Conservation (phyloP, 2,329 filamentous ascomycete species). For the Emericellopsis atlantica region DNA sequence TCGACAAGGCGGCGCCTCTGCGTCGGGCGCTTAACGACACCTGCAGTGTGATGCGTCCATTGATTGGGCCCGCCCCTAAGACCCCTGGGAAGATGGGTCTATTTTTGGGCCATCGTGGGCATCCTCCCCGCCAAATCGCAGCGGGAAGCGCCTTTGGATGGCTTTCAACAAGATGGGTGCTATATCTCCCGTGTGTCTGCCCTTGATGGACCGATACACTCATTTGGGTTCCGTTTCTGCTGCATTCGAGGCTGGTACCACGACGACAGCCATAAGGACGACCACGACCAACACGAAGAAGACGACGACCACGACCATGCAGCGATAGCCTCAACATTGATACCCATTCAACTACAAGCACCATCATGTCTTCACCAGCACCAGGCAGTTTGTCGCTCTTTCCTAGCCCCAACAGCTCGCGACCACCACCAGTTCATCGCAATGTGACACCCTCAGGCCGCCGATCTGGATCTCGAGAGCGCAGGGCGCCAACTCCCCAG, state of each 20-base stretch:
- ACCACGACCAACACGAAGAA: no score
- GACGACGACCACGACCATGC: no score
- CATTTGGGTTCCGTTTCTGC: no score
- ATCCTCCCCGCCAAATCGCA: no score
- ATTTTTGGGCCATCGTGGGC: slow-evolving; percentile 4
- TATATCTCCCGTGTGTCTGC: no score
- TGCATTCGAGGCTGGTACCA: no score
- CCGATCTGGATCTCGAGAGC: slow-evolving; percentile 22
- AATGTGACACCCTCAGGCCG: slow-evolving; percentile 26
- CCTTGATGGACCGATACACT: no score
- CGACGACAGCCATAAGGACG: no score
- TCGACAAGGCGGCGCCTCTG: slow-evolving; percentile 9
- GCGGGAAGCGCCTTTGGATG: no score
- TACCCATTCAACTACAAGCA: neutral
- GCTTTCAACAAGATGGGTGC: no score
- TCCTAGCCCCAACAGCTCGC: slow-evolving; percentile 32
- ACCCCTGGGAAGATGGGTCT: slow-evolving; percentile 2
- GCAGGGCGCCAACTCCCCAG: slow-evolving; percentile 21
- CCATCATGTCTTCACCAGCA: slow-evolving; percentile 9
- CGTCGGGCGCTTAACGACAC: slow-evolving; percentile 8
- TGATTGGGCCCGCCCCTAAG: slow-evolving; percentile 13
- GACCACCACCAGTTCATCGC: slow-evolving; percentile 14
- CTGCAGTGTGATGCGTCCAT: slow-evolving; percentile 17
- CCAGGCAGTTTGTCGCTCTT: slow-evolving; percentile 44
- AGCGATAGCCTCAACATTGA: no score